phyloP scores from a whole-genome alignment of 228 moss, liverwort and hornwort genomes.

The Sphagnum magellanicum region DNA sequence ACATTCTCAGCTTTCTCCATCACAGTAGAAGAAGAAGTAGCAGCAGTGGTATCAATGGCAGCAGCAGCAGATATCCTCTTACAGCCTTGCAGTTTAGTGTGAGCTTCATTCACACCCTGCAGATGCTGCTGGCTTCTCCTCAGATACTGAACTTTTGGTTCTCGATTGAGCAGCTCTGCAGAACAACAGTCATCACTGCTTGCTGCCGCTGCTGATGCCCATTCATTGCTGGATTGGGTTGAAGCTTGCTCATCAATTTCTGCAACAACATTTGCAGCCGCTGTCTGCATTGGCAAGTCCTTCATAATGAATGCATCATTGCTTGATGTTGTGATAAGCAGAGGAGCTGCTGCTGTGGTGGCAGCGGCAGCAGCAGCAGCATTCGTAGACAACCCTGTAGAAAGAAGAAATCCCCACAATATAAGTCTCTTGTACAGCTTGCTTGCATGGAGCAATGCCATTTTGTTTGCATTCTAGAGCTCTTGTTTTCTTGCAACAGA shows the following conservation, averaged over 20 bases:
- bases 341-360: too few relatives aligned
- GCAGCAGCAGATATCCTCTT: conserved; percentile 3
- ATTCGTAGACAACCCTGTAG: too few relatives aligned
- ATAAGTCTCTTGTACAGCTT: too few relatives aligned
- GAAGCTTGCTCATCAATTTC: conserved; percentile 9
- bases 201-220: conserved; percentile 32
- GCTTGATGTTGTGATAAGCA: conserved; percentile 1
- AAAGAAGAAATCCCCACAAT: too few relatives aligned
- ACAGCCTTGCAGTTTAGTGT: conserved; percentile 13
- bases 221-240: conserved; percentile 14
- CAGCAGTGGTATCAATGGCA: too few relatives aligned
- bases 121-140: conserved; percentile 14
- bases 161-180: conserved; percentile 16
- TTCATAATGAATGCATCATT: conserved; percentile 5
- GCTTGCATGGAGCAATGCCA: too few relatives aligned
- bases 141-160: conserved; percentile 7
- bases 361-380: too few relatives aligned
- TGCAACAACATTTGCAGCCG: conserved; percentile 2
- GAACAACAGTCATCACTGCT: conserved; percentile 22
- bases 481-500: too few relatives aligned
- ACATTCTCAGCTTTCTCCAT: conserved; percentile 18
- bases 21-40: conserved; percentile 1
- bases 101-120: conserved; percentile 8
- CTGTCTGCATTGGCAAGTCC: conserved; percentile 11
- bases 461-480: too few relatives aligned